Evolutionary conservation across 169 alveolate genomes (phyloP).

Genomic region (Ichthyophthirius multifiliis): DNA sequence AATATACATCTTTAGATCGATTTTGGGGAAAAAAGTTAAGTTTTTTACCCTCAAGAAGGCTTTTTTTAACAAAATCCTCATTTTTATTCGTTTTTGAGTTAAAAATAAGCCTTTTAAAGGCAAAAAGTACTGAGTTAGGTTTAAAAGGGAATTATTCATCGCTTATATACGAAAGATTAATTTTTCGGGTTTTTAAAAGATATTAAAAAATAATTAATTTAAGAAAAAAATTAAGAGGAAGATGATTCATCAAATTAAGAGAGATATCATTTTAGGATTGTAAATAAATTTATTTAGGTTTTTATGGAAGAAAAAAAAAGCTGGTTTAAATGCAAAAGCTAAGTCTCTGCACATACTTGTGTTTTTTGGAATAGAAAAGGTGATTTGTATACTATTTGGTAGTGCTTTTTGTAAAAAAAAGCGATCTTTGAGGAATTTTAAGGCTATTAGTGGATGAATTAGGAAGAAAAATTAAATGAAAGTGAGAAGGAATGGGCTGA

Average conservation of each 20-base stretch:
- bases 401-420: neutral
- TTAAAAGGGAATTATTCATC: too few species aligned
- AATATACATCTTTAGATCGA: too few species aligned
- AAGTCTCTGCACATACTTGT: neutral
- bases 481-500: neutral
- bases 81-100: too few species aligned
- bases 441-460: neutral
- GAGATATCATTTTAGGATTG: neutral
- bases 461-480: neutral
- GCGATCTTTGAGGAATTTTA: neutral
- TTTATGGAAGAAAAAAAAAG: neutral
- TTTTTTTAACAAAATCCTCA: too few species aligned
- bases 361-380: slow-evolving; percentile 3
- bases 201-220: neutral
- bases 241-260: neutral
- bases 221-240: neutral
- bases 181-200: neutral
- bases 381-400: neutral
- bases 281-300: neutral
- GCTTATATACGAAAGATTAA: neutral
- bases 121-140: too few species aligned
- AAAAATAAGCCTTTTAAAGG: too few species aligned
- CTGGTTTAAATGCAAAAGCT: neutral
- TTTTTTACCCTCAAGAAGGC: too few species aligned
- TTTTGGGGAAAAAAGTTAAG: too few species aligned